Percentiles rank a stretch among this genome's conserved stretches.
Conservation (phyloP, 345 rosid species). For the Populus deltoides region DNA sequence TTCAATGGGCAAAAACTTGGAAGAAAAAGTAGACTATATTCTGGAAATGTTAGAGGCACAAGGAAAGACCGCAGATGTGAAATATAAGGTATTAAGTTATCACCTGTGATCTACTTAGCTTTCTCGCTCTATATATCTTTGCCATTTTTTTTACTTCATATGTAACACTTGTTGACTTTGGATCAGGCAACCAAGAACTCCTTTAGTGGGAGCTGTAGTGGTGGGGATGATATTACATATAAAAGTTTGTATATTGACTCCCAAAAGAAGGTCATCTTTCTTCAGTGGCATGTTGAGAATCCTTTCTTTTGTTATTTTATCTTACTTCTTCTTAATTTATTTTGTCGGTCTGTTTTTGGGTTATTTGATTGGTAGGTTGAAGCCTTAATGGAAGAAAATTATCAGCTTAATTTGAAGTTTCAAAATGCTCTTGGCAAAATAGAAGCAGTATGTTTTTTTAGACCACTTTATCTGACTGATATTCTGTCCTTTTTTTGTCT, state of each 20-base stretch:
- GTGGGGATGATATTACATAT: slow-evolving; percentile 25
- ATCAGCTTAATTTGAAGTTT: slow-evolving; percentile 13
- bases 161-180: slow-evolving; percentile 3
- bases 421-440: slow-evolving; percentile 21
- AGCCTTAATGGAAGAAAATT: slow-evolving; percentile 25
- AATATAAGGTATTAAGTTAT: slow-evolving; percentile 21
- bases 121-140: not conserved
- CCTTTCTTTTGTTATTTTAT: not conserved
- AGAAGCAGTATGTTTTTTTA: slow-evolving; percentile 18
- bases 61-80: slow-evolving; percentile 17
- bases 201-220: slow-evolving; percentile 1
- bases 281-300: not conserved
- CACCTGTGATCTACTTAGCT: not conserved
- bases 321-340: not conserved
- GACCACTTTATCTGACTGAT: not conserved
- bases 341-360: not conserved
- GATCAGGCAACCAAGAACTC: slow-evolving; percentile 21
- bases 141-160: not conserved
- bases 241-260: slow-evolving; percentile 45
- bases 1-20: slow-evolving; percentile 10
- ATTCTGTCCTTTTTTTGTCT: not conserved
- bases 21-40: slow-evolving; percentile 33
- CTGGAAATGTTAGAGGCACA: slow-evolving; percentile 27
- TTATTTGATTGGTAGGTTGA: slow-evolving; percentile 20
- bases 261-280: slow-evolving; percentile 44